Conservation (phyloP, 768 basidiomycete species). For the Coprinellus micaceus region DNA sequence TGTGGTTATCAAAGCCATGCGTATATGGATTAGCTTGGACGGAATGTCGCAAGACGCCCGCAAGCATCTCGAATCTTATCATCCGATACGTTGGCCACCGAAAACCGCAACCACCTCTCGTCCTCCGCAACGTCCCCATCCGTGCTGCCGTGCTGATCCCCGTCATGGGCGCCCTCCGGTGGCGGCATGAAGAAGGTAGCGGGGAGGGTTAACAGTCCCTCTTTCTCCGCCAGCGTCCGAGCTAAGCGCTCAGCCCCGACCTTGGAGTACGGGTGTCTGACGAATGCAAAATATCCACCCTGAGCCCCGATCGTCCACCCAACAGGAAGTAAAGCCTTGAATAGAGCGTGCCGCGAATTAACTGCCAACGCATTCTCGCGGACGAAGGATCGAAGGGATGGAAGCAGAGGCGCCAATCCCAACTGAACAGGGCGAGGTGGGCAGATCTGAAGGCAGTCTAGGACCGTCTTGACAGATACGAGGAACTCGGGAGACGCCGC, state of each 20-base stretch:
- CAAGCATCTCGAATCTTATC: slow-evolving; percentile 52
- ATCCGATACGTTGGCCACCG: slow-evolving; percentile 77
- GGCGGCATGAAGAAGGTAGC: slow-evolving; percentile 53
- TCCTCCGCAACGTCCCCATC: slow-evolving; percentile 29
- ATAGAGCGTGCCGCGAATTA: slow-evolving; percentile 50
- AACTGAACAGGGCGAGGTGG: slow-evolving; percentile 70
- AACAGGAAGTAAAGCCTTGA: slow-evolving; percentile 42
- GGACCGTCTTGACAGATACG: slow-evolving; percentile 43
- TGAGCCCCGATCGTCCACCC: slow-evolving; percentile 62
- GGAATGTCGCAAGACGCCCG: slow-evolving; percentile 40
- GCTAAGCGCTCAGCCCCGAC: slow-evolving; percentile 52
- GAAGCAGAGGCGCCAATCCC: slow-evolving; percentile 57
- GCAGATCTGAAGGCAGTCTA: slow-evolving; percentile 81
- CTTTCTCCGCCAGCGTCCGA: slow-evolving; percentile 29
- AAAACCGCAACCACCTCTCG: slow-evolving; percentile 71
- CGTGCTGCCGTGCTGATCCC: slow-evolving; percentile 29
- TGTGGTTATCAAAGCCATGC: background rate
- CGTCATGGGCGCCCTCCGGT: background rate
- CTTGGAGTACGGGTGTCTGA: slow-evolving; percentile 56
- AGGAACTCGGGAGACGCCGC: slow-evolving; percentile 57
- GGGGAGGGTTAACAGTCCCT: slow-evolving; percentile 65
- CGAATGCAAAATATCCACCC: slow-evolving; percentile 80
- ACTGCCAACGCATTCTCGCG: slow-evolving; percentile 45
- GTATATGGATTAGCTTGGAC: background rate
- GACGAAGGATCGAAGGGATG: slow-evolving; percentile 51